Conservation (phyloP, 1,284 basidiomycete species). For the Peniophora sp. region DNA sequence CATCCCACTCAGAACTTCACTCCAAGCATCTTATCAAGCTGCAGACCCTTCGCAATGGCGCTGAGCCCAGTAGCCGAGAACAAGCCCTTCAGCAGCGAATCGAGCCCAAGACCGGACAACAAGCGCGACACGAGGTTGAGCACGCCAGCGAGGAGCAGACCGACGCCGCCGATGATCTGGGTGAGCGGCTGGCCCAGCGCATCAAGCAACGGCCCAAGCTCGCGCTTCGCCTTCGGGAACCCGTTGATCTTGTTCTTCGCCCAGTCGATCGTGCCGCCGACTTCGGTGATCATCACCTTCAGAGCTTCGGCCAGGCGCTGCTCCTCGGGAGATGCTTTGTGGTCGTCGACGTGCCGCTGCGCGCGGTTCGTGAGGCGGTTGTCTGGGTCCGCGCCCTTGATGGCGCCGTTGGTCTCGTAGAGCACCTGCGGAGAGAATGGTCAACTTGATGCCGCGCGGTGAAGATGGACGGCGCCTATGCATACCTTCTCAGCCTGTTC, state of each 20-base stretch:
- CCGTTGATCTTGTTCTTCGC: slow-evolving; percentile 1
- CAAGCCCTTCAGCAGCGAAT: neutral
- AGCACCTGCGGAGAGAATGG: neutral
- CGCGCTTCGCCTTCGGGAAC: slow-evolving; percentile 1
- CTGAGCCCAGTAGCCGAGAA: neutral
- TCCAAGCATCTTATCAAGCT: neutral
- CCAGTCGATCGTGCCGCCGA: slow-evolving; percentile 1
- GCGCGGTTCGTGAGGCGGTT: slow-evolving; percentile 1
- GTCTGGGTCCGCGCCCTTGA: slow-evolving; percentile 1
- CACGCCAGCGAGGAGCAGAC: neutral
- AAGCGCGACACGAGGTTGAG: neutral
- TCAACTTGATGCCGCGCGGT: no score
- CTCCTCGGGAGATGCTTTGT: neutral
- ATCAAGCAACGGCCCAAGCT: slow-evolving; percentile 1
- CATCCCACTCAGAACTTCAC: no score
- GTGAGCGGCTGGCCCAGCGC: slow-evolving; percentile 1
- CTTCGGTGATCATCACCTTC: neutral
- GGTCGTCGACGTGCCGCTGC: neutral
- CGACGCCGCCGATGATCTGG: slow-evolving; percentile 1
- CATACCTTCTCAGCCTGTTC: slow-evolving; percentile 1
- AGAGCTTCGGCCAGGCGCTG: slow-evolving; percentile 1
- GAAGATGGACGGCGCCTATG: no score
- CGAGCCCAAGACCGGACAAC: neutral
- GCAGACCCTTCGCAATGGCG: neutral
- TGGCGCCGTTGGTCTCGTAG: neutral